Evolutionary conservation across 768 basidiomycete genomes (phyloP), one percentile per base, ranked within the genome.

Genomic region (Boletus insuetus): DNA sequence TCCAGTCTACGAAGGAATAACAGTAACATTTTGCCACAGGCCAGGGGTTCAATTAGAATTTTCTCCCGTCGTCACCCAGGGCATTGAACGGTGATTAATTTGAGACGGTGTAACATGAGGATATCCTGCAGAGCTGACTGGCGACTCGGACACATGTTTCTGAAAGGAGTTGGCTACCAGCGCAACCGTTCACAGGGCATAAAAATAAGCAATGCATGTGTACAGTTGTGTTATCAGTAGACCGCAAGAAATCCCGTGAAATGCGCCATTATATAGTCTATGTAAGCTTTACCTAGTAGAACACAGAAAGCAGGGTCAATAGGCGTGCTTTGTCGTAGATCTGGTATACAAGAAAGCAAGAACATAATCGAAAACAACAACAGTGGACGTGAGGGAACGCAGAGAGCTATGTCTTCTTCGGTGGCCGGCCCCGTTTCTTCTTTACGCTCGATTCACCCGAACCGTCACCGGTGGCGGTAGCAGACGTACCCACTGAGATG

Each of bases 361-460:
- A 70, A 52, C 54, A 63, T 47, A 50, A 70, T 64, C 58, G 68
- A 70, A 53, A 63, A 42, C 51, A 54, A 29, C 16, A 54, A 35
- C 34, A 8, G 56, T 58, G 55, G 55, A 61, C 41, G 55, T 37
- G 53, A 35, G 54, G 45, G 38, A 32, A 46, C 12, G 45, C 54
- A 46, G 47, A 16, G 32, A n/a, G 32, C 39, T 64, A 72, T 35
- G 59, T 40, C 62, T 73, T 72, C 70, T 78, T 78, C 58, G 85
- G 81, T 64, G 87, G 89, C 64, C 88, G 80, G 51, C 87, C 87
- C 58, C 88, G 78, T 75, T 85, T 89, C 80, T 80, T 87, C 79
- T 83, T 84, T 53, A 71, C 63, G 64, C 74, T 74, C 56, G 83
- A 60, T 65, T 86, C 85, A 39, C 75, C 74, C 37, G 60, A 67